Conservation (phyloP, 2,329 filamentous ascomycete genomes). For the Aspergillus nomiae region DNA sequence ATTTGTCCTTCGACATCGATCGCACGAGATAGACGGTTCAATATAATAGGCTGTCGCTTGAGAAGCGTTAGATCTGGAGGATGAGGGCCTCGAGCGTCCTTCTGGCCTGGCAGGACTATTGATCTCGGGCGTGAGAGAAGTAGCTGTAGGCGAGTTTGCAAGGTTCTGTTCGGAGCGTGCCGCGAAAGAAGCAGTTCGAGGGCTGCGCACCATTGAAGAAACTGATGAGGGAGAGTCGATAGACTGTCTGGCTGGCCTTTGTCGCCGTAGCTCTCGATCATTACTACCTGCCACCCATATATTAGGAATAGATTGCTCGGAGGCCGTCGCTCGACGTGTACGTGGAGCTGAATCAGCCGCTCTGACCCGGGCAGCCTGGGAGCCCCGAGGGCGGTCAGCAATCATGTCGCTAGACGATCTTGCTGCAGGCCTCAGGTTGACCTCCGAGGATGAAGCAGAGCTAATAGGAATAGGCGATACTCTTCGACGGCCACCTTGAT, state of each 20-base stretch:
- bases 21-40: conserved; percentile 75
- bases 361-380: conserved; percentile 27
- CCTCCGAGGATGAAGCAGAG: conserved; percentile 38
- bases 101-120: conserved; percentile 22
- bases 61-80: conserved; percentile 31
- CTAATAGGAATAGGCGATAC: conserved; percentile 37
- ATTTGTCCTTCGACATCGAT: conserved; percentile 67
- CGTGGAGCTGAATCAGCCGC: conserved; percentile 27
- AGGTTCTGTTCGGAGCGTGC: conserved; percentile 18
- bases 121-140: conserved; percentile 17
- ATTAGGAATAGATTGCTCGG: conserved; percentile 32
- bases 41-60: conserved; percentile 48
- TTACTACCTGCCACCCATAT: conserved; percentile 25
- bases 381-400: conserved; percentile 31
- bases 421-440: conserved; percentile 32
- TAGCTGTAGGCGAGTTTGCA: conserved; percentile 9
- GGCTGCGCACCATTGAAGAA: conserved; percentile 18
- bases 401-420: conserved; percentile 42
- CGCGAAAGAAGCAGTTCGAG: conserved; percentile 4
- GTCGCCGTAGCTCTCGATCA: conserved; percentile 25
- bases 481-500: conserved; percentile 34
- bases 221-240: conserved; percentile 26
- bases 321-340: conserved; percentile 35
- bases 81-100: conserved; percentile 32
- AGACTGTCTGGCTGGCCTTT: conserved; percentile 24